Base-by-base conservation (phyloP, 2,329 filamentous ascomycete genomes). In the Diaporthe nobilis region DNA sequence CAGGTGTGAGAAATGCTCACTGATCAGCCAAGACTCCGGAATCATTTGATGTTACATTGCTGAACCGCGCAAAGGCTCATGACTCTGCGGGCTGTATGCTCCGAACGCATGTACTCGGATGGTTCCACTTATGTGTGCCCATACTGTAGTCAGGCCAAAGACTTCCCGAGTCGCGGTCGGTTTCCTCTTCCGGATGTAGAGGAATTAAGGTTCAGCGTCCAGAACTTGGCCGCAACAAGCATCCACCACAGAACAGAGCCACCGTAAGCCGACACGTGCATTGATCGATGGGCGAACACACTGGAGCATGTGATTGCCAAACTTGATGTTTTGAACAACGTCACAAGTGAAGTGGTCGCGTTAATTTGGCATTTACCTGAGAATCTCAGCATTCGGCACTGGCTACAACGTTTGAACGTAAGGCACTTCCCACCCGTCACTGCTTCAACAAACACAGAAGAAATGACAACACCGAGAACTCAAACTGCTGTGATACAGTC, bases 401-500 rank as follows among this genome's bases (percentile, higher is more conserved):
- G 25, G 17, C 9, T n/a, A n/a, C 25, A 31, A 47, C n/a, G n/a
- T 31, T 31, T 63, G n/a, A 42, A 42, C 34, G 34, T 15, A 63
- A 20, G 17, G 25, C 9, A 5, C 25, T 31, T 10, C 34, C 61
- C n/a, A 47, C 3, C 15, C 22, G 17, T 7, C 42, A 20, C 25
- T 8, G 15, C 28, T 28, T 61, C 2, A 31, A 34, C 17, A 20
- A 2, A 47, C n/a, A 13, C 25, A n/a, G 44, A 22, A 65, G 37
- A 47, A 65, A 65, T 65, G 61, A 25, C 61, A 5, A 65, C 20
- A 49, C 61, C 42, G 49, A 65, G 61, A 20, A 65, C 25, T 4
- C 61, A 65, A n/a, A 65, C 42, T 13, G 61, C 61, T 31, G 61
- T 65, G 25, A 42, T 47, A 65, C 61, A 65, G 42, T 65, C 61